These are phyloP conservation scores for Aspergillus conjunctus DNA, from an alignment of 495 filamentous ascomycete species.

Conservation along the genomic window DNA sequence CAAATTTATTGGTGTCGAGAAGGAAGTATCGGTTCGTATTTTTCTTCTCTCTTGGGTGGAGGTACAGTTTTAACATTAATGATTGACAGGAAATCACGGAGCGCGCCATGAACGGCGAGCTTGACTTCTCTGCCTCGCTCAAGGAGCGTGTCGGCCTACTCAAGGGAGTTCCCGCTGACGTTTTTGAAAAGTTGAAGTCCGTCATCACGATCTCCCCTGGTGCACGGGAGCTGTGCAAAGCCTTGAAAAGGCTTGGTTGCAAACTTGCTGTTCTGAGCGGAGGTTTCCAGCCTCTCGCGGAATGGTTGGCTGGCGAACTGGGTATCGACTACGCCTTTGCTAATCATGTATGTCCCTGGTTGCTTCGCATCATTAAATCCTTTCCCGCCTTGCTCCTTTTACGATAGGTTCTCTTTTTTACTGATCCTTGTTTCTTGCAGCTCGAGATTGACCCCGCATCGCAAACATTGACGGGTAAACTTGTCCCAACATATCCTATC, in stretches of 20 bases:
- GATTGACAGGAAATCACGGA: constrained; percentile 71
- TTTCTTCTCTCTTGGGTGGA: constrained; percentile 26
- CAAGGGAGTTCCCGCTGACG: constrained; percentile 72
- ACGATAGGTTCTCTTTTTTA: background rate
- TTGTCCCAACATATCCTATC: constrained; percentile 67
- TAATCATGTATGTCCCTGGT: constrained; percentile 64
- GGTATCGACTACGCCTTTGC: constrained; percentile 85
- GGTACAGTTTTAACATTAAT: constrained; percentile 27
- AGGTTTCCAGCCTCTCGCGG: constrained; percentile 85
- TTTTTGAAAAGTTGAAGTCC: constrained; percentile 75
- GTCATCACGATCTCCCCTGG: constrained; percentile 80
- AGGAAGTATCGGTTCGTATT: constrained; percentile 58
- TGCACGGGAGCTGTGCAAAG: constrained; percentile 68
- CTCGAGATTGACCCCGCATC: constrained; percentile 68
- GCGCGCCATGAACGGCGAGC: constrained; percentile 92
- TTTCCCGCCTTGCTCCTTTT: background rate
- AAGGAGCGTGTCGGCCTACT: constrained; percentile 77
- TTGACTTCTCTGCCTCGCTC: constrained; percentile 87
- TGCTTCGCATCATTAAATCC: background rate
- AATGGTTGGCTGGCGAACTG: constrained; percentile 77
- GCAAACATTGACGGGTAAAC: constrained; percentile 75
- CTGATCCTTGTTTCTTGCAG: constrained; percentile 30
- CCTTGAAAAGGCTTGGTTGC: constrained; percentile 73
- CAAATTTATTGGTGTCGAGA: constrained; percentile 71
- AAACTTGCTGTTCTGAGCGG: constrained; percentile 89